Percentiles rank a stretch among this genome's conserved stretches.
Evolutionary conservation across 1,284 basidiomycete species (phyloP).

Genomic region (Afroboletus lepidellus): DNA sequence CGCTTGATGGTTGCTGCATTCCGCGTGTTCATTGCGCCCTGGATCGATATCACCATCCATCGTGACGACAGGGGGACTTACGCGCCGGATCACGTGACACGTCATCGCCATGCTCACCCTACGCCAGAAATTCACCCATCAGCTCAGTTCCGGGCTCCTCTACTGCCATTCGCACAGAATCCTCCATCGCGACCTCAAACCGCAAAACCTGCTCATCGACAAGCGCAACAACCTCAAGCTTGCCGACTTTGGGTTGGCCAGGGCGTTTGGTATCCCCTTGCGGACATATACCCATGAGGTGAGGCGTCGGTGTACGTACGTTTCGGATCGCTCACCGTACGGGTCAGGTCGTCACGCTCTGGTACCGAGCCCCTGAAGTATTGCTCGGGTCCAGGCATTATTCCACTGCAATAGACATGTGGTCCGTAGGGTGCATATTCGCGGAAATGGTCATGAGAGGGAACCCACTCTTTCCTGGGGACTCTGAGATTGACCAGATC

Average conservation of each 20-base stretch:
- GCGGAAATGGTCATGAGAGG: slow-evolving; percentile 91
- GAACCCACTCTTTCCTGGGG: slow-evolving; percentile 93
- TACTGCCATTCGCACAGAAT: slow-evolving; percentile 98
- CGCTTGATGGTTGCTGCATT: background rate
- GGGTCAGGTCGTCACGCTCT: slow-evolving; percentile 90
- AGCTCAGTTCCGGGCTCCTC: slow-evolving; percentile 83
- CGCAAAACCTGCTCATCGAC: slow-evolving; percentile 96
- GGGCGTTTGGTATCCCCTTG: slow-evolving; percentile 97
- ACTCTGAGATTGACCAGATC: slow-evolving; percentile 99
- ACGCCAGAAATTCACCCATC: slow-evolving; percentile 83
- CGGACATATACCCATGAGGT: slow-evolving; percentile 98
- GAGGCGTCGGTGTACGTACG: slow-evolving; percentile 22
- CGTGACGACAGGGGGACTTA: slow-evolving; percentile 19
- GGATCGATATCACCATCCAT: slow-evolving; percentile 21
- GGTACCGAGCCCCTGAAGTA: slow-evolving; percentile 98
- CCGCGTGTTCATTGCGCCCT: slow-evolving; percentile 13
- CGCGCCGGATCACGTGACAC: slow-evolving; percentile 33
- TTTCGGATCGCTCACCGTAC: slow-evolving; percentile 15
- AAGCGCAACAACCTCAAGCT: slow-evolving; percentile 89
- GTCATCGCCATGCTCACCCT: slow-evolving; percentile 17
- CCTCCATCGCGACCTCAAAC: slow-evolving; percentile 95
- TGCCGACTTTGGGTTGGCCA: slow-evolving; percentile 94
- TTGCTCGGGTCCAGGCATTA: slow-evolving; percentile 95
- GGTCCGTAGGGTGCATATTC: slow-evolving; percentile 95
- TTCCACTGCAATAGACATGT: slow-evolving; percentile 96